Evolutionary conservation across 768 basidiomycete genomes (phyloP).

Genomic region (Hysterangium stoloniferum): DNA sequence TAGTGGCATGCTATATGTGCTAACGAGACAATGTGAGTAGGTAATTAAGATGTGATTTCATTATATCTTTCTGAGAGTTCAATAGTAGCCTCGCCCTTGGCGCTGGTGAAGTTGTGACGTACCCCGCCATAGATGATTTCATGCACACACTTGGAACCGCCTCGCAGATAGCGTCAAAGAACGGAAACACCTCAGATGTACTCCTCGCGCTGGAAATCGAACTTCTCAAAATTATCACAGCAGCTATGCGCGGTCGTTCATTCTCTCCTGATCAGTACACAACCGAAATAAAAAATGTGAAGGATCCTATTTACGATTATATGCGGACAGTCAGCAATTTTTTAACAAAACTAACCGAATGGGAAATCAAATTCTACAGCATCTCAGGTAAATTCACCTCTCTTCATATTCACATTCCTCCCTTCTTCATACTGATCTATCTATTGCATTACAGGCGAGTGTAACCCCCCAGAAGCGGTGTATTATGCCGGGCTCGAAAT

Average conservation of each 20-base stretch:
- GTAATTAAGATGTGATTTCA: too few species aligned
- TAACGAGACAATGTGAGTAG: conserved; percentile 9
- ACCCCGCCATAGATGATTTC: not conserved
- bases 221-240: conserved; percentile 2
- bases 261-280: too few species aligned
- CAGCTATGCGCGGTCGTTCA: too few species aligned
- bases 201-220: conserved; percentile 3
- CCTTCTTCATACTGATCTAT: not conserved
- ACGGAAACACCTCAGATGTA: not conserved
- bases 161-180: not conserved
- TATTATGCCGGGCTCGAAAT: conserved; percentile 8
- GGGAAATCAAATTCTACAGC: conserved; percentile 10
- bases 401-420: not conserved
- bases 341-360: conserved; percentile 5
- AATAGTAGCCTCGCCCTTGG: conserved; percentile 8
- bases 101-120: not conserved
- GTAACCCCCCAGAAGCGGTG: not conserved
- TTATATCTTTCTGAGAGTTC: too few species aligned
- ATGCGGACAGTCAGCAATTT: not conserved
- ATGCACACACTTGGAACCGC: not conserved
- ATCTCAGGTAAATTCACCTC: not conserved
- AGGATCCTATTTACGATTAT: not conserved
- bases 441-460: not conserved
- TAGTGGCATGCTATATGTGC: conserved; percentile 11
- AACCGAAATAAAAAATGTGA: too few species aligned